Percentiles rank a stretch among this genome's conserved stretches.
Conservation (phyloP, 441 rosid genomes). For the Erodium texanum region DNA sequence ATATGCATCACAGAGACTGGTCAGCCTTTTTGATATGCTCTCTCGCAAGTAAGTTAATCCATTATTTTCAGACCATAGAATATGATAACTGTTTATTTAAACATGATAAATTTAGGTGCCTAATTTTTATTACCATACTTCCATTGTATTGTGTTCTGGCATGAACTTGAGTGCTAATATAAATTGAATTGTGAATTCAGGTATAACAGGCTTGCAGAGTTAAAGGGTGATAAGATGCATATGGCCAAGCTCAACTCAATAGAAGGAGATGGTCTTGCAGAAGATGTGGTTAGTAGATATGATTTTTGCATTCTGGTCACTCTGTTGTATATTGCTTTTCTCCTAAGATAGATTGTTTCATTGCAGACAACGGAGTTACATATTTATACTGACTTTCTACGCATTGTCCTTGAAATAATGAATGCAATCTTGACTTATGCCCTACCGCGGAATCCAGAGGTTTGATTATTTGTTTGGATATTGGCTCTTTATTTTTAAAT, state of each 20-base stretch:
- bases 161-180: neutral
- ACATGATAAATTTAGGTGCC: neutral
- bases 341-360: conserved; percentile 20
- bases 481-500: neutral
- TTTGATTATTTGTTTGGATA: conserved; percentile 19
- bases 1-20: conserved; percentile 94
- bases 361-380: conserved; percentile 90
- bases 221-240: conserved; percentile 47
- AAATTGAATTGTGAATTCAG: conserved; percentile 24
- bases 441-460: conserved; percentile 96
- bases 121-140: neutral
- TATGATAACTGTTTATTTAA: neutral
- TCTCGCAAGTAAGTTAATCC: conserved; percentile 66
- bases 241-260: conserved; percentile 36
- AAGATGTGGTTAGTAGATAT: conserved; percentile 53
- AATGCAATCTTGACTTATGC: conserved; percentile 95
- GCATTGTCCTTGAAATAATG: conserved; percentile 91
- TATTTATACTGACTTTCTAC: conserved; percentile 90
- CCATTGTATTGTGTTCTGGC: neutral
- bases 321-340: conserved; percentile 12
- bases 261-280: conserved; percentile 50
- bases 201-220: conserved; percentile 81
- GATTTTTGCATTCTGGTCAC: neutral
- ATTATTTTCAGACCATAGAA: conserved; percentile 1
- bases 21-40: conserved; percentile 97